Evolutionary conservation across 2,329 filamentous ascomycete genomes (phyloP).

Genomic region (Stagonosporopsis chrysanthemi): DNA sequence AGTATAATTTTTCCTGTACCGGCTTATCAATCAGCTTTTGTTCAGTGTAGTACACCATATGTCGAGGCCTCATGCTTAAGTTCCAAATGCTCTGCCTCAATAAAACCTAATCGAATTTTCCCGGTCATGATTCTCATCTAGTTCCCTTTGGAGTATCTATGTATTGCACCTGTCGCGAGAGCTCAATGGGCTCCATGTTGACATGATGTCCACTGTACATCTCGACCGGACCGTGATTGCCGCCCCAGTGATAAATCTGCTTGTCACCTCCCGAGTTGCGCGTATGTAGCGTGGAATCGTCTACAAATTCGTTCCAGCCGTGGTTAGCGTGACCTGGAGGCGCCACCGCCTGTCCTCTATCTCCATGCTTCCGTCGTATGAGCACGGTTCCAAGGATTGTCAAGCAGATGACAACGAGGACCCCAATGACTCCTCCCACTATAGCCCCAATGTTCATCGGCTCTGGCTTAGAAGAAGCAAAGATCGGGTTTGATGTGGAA

Average conservation of each 20-base stretch:
- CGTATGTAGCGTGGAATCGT: constrained; percentile 2
- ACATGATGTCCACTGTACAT: constrained; percentile 16
- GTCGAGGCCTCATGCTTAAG: too few relatives aligned
- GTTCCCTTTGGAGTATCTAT: constrained; percentile 1
- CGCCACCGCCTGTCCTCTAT: background rate
- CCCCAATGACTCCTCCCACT: constrained; percentile 17
- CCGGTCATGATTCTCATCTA: background rate
- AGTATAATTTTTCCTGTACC: too few relatives aligned
- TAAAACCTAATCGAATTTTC: background rate
- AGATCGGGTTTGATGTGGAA: background rate
- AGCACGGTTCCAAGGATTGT: constrained; percentile 19
- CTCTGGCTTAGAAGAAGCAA: constrained; percentile 4
- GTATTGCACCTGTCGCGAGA: constrained; percentile 8
- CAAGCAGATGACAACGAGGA: constrained; percentile 18
- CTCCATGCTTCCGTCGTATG: constrained; percentile 20
- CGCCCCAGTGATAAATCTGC: constrained; percentile 12
- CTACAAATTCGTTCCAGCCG: background rate
- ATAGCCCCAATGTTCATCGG: constrained; percentile 17
- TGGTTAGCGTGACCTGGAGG: constrained; percentile 10
- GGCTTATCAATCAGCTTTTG: too few relatives aligned
- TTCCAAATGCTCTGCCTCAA: too few relatives aligned
- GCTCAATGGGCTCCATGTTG: constrained; percentile 19
- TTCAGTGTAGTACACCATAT: too few relatives aligned
- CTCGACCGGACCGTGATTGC: constrained; percentile 17
- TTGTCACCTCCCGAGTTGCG: constrained; percentile 1